Base-by-base conservation (phyloP, 1,139 yeast species). In the Scheffersomyces titani region DNA sequence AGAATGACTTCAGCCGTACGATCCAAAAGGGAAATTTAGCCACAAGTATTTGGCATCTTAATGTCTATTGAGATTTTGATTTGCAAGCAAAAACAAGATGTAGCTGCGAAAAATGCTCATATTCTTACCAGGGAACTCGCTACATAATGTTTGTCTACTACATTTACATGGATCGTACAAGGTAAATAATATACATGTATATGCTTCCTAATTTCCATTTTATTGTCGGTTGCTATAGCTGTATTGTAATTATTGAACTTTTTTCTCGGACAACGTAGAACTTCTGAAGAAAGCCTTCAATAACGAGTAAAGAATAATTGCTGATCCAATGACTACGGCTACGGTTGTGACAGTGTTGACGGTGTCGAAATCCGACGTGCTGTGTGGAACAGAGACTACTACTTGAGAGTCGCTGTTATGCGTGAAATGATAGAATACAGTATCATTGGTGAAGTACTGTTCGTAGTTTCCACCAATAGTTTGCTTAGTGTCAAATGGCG, bases 391-490 rank as follows among this genome's bases (percentile, higher is more conserved):
- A 2, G 49, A 52, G 16, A 60, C 59, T 6, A 52, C 55, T 16
- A 63, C 46, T 2, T 3, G 4, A 9, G 57, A 55, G 7, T 50
- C 30, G n/a, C 16, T 54, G 36, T 21, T 54, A 47, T 53, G 57
- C 20, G 54, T 53, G 13, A 72, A 65, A 57, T 77, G 81, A 59
- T 76, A 80, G 58, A 77, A 79, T 2, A 77, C 79, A 0, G 83
- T 76, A 58, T 78, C 73, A 19, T 76, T 69, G 13, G 82, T 77
- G 63, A 80, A 80, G 56, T 71, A 77, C 19, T 67, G 63, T 59
- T 76, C 78, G 60, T 70, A 78, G 50, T 69, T 70, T 19, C 78
- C 80, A 1, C 82, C 82, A 19, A 73, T 59, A 18, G 61, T 50
- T 13, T 50, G 44, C 50, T 57, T 70, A 58, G 70, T 71, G 56